phyloP scores from a whole-genome alignment of 768 basidiomycete genomes.

The Suillus discolor region DNA sequence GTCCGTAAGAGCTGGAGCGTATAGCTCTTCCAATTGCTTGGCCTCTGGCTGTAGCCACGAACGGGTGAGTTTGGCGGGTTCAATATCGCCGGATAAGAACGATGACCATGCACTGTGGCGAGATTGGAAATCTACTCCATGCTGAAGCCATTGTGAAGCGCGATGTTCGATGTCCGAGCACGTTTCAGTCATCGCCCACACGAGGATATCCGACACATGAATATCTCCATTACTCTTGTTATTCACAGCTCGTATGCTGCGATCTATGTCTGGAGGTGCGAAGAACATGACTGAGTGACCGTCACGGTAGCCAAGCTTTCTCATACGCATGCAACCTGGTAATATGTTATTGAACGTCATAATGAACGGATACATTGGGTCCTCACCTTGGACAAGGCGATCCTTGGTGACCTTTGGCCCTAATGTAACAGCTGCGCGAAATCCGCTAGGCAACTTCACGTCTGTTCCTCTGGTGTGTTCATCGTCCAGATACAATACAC shows the following conservation, averaged over 20 bases:
- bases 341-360: not conserved
- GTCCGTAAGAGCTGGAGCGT: constrained; percentile 17
- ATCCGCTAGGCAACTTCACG: constrained; percentile 45
- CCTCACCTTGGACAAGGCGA: constrained; percentile 49
- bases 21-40: constrained; percentile 38
- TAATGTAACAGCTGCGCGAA: constrained; percentile 48
- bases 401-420: constrained; percentile 57
- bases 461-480: constrained; percentile 53
- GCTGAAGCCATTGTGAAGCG: constrained; percentile 44
- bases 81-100: constrained; percentile 15
- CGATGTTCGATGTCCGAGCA: constrained; percentile 41
- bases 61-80: constrained; percentile 2
- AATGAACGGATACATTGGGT: not conserved
- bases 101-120: constrained; percentile 26
- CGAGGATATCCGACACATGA: constrained; percentile 39
- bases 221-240: constrained; percentile 14
- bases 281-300: constrained; percentile 53
- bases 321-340: constrained; percentile 58
- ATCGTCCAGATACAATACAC: constrained; percentile 55
- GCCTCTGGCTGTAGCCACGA: constrained; percentile 45
- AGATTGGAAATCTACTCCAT: constrained; percentile 38
- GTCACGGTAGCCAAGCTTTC: constrained; percentile 47
- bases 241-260: constrained; percentile 35
- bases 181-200: constrained; percentile 48
- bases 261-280: constrained; percentile 46